Percentiles rank a stretch among this genome's conserved stretches.
These are phyloP conservation scores for Syncephalastrum sp. DNA, from an alignment of 371 early-diverging fungal species.

Conservation along the genomic window DNA sequence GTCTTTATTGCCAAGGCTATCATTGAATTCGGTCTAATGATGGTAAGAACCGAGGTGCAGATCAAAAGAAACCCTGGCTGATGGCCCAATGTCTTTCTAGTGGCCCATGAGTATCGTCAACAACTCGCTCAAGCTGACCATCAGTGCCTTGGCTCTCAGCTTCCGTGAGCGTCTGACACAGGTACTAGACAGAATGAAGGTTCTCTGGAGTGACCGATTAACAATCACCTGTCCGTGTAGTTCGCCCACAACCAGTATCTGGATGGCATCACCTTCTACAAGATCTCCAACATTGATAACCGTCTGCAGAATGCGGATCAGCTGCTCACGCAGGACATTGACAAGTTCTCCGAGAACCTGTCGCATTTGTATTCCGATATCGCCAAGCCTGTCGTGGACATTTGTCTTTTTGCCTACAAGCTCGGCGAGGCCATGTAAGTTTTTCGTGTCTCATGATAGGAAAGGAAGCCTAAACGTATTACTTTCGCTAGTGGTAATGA, in stretches of 20 bases:
- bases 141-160: conserved; percentile 69
- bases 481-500: conserved; percentile 50
- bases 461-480: neutral
- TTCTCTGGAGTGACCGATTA: neutral
- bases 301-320: conserved; percentile 86
- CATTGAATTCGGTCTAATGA: conserved; percentile 73
- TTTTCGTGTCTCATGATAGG: neutral
- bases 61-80: neutral
- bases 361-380: conserved; percentile 80
- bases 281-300: conserved; percentile 76
- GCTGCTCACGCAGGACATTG: conserved; percentile 84
- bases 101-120: conserved; percentile 80
- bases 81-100: conserved; percentile 21
- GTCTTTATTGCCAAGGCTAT: conserved; percentile 64
- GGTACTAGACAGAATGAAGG: conserved; percentile 22
- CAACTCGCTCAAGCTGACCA: conserved; percentile 70
- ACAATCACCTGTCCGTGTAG: conserved; percentile 23
- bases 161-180: conserved; percentile 79
- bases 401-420: conserved; percentile 82
- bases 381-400: conserved; percentile 82
- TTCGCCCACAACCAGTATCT: conserved; percentile 83
- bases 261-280: conserved; percentile 81
- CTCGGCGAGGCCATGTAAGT: conserved; percentile 78
- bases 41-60: conserved; percentile 42
- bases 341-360: conserved; percentile 78